A percentile compares a stretch with the other conserved stretches of the same genome.
phyloP scores from a whole-genome alignment of 163 green algal species.

The Coccomyxa subellipsoidea region DNA sequence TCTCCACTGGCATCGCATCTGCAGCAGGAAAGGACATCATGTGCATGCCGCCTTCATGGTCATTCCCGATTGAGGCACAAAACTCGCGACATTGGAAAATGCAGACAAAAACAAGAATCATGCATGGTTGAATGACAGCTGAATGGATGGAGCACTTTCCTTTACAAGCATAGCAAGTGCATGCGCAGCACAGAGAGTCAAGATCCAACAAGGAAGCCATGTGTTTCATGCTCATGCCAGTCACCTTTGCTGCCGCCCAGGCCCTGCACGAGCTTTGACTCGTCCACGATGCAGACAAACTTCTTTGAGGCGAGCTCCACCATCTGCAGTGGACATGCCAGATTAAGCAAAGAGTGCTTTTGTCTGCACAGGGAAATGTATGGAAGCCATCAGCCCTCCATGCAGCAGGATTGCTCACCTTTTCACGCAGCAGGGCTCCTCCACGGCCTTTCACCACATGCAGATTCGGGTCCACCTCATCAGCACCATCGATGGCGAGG shows the following conservation, averaged over 20 bases:
- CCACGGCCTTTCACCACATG: constrained; percentile 98
- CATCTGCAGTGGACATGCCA: too few relatives aligned
- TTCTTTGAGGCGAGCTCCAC: constrained; percentile 91
- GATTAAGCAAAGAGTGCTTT: too few relatives aligned
- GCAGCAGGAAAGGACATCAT: constrained; percentile 87
- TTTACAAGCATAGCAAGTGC: background rate
- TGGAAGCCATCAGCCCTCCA: too few relatives aligned
- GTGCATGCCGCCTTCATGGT: constrained; percentile 74
- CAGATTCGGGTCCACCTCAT: constrained; percentile 95
- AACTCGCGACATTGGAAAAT: too few relatives aligned
- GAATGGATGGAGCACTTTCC: too few relatives aligned
- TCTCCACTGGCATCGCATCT: constrained; percentile 96
- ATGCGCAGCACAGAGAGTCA: background rate
- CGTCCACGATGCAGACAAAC: constrained; percentile 99
- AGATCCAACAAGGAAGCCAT: too few relatives aligned
- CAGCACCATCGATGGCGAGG: constrained; percentile 97
- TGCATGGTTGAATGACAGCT: too few relatives aligned
- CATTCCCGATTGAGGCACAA: too few relatives aligned
- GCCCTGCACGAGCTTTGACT: constrained; percentile 92
- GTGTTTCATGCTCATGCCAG: background rate
- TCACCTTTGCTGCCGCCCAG: constrained; percentile 88
- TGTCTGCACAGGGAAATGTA: too few relatives aligned
- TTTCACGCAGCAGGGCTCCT: constrained; percentile 96
- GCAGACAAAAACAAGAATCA: too few relatives aligned
- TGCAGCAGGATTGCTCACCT: too few relatives aligned